Evolutionary conservation across 2,329 filamentous ascomycete genomes (phyloP), one percentile per base, ranked within the genome.

Genomic region (Colletotrichum sp.): DNA sequence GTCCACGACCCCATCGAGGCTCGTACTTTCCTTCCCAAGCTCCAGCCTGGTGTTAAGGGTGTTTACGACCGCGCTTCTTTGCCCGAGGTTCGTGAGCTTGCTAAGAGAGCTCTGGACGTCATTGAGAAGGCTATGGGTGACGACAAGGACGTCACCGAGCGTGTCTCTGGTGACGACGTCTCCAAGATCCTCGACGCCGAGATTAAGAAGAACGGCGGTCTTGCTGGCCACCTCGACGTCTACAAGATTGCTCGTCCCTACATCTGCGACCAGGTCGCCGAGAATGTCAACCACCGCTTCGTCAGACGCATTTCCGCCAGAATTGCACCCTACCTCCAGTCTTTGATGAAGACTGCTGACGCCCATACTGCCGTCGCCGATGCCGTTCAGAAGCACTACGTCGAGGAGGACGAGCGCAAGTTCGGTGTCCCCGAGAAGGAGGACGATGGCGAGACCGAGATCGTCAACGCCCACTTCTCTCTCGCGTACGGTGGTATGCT

Each of bases 401-500:
- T 96, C 28, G 92, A 93, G 1, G 96, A 98, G 85, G 96, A 98
- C 79, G 89, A 95, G 81, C 94, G 95, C 84, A 97, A 95, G 82
- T 97, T 92, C 80, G 96, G 96, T 78, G 92, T 94, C 69, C 95
- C 96, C 3, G 90, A 95, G 78, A 94, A 96, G 84, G 95, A 97
- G 77, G 95, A 98, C 76, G 95, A 97, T 76, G 96, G 96, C 75
- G 97, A 99, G 86, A 89, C 94, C 26, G 97, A 98, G 85, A 98
- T 99, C 82, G 97, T 99, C 83, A 98, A 99, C 81, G 96, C 97
- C 61, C 94, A 97, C 83, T 99, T 99, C 88, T 99, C 97, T 24
- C 91, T 99, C 28, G 97, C 96, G 63, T 99, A 99, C 82, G 97
- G 97, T 83, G 97, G 97, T 81, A 98, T 98, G 96, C 92, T 99